Evolutionary conservation across 2,329 filamentous ascomycete genomes (phyloP).

Genomic region (Cryoendolithus antarcticus): DNA sequence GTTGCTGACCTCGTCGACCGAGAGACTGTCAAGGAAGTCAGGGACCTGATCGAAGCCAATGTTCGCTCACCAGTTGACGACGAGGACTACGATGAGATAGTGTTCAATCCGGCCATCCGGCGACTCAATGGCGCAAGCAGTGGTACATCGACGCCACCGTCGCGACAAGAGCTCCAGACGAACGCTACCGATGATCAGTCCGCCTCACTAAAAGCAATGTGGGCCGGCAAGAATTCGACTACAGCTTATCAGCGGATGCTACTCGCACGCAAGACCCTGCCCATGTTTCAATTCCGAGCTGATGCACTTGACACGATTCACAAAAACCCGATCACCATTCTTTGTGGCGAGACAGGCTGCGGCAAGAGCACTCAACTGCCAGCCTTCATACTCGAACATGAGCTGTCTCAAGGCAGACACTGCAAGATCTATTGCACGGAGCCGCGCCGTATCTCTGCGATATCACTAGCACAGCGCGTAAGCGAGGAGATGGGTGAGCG

Average conservation of each 20-base stretch:
- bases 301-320: conserved; percentile 68
- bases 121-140: conserved; percentile 21
- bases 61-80: conserved; percentile 46
- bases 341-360: conserved; percentile 93
- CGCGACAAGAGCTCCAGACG: conserved; percentile 11
- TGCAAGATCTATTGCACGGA: conserved; percentile 96
- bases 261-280: conserved; percentile 62
- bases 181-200: conserved; percentile 11
- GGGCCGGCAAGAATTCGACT: conserved; percentile 39
- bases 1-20: conserved; percentile 61
- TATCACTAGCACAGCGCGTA: conserved; percentile 83
- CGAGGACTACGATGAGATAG: conserved; percentile 40
- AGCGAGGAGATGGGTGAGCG: conserved; percentile 88
- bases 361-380: conserved; percentile 98
- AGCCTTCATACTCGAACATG: conserved; percentile 80
- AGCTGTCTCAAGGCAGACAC: conserved; percentile 63
- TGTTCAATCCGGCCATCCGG: conserved; percentile 53
- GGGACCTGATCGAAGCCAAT: conserved; percentile 48
- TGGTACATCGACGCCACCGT: conserved; percentile 20
- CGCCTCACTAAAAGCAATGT: conserved; percentile 37
- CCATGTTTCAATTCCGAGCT: conserved; percentile 76
- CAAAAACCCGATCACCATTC: conserved; percentile 72
- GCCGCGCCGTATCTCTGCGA: conserved; percentile 87
- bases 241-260: conserved; percentile 66
- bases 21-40: conserved; percentile 52